A percentile compares a stretch with the other conserved stretches of the same genome.
These are phyloP conservation scores for Aphanomyces astaci DNA, from an alignment of 352 stramenopile species.

Conservation along the genomic window DNA sequence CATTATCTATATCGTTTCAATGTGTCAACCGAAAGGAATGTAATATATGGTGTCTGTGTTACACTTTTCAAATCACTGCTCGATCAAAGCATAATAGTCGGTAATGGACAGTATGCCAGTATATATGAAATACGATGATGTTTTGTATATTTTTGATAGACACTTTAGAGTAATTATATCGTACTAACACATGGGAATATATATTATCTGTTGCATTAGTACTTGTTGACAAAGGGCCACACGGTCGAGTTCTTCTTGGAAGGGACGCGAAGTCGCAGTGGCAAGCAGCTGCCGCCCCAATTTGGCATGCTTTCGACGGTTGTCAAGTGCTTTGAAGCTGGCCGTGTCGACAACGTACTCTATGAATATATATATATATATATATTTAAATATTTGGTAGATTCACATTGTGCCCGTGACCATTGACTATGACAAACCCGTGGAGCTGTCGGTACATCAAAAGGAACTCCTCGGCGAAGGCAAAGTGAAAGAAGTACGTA, in stretches of 20 bases:
- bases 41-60: too few relatives aligned
- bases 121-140: too few relatives aligned
- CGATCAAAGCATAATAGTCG: too few relatives aligned
- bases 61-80: too few relatives aligned
- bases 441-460: conserved; percentile 73
- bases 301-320: conserved; percentile 69
- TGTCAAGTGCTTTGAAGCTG: conserved; percentile 58
- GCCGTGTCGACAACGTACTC: conserved; percentile 68
- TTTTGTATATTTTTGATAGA: too few relatives aligned
- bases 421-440: conserved; percentile 81
- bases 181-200: too few relatives aligned
- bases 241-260: conserved; percentile 85
- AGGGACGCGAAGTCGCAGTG: conserved; percentile 69
- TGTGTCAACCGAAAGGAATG: too few relatives aligned
- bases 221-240: conserved; percentile 60
- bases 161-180: too few relatives aligned
- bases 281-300: conserved; percentile 75
- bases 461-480: conserved; percentile 72
- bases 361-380: background rate
- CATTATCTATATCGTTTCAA: too few relatives aligned
- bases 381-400: conserved; percentile 27
- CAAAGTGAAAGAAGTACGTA: conserved; percentile 65
- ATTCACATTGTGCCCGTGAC: conserved; percentile 74
- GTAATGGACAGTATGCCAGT: too few relatives aligned
- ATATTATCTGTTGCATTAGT: conserved; percentile 36